phyloP scores from a whole-genome alignment of 2,329 filamentous ascomycete species.

The Oidium heveae region DNA sequence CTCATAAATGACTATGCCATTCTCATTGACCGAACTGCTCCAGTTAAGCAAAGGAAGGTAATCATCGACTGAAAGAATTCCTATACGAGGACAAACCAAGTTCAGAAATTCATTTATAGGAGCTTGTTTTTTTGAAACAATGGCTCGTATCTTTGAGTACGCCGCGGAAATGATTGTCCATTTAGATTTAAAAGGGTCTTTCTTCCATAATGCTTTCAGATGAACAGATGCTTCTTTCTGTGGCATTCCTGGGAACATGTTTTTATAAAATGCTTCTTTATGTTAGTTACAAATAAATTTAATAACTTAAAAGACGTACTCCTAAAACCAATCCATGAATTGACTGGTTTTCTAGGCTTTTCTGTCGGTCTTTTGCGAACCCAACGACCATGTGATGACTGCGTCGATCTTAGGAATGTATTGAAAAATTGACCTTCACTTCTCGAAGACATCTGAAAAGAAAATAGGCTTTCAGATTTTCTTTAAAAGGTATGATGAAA shows the following conservation, averaged over 20 bases:
- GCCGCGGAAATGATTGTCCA: constrained; percentile 7
- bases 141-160: constrained; percentile 8
- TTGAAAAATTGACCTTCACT: not conserved
- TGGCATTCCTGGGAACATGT: constrained; percentile 2
- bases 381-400: not conserved
- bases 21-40: constrained; percentile 2
- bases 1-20: constrained; percentile 3
- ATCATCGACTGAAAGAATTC: constrained; percentile 5
- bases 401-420: not conserved
- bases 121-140: constrained; percentile 5
- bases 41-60: constrained; percentile 8
- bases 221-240: constrained; percentile 7
- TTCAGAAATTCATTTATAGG: constrained; percentile 5
- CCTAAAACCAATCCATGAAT: not conserved
- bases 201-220: constrained; percentile 6
- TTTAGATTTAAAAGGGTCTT: constrained; percentile 8
- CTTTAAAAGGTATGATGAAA: too few species aligned
- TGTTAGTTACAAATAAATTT: not conserved
- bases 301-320: not conserved
- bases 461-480: too few species aligned
- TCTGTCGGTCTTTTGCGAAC: not conserved
- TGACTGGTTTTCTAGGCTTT: not conserved
- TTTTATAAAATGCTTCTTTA: constrained; percentile 2
- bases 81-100: constrained; percentile 5
- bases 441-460: too few species aligned